Evolutionary conservation across 805 yeast species (phyloP), one percentile per base, ranked within the genome.

Genomic region (Maudiozyma pseudohumilis): DNA sequence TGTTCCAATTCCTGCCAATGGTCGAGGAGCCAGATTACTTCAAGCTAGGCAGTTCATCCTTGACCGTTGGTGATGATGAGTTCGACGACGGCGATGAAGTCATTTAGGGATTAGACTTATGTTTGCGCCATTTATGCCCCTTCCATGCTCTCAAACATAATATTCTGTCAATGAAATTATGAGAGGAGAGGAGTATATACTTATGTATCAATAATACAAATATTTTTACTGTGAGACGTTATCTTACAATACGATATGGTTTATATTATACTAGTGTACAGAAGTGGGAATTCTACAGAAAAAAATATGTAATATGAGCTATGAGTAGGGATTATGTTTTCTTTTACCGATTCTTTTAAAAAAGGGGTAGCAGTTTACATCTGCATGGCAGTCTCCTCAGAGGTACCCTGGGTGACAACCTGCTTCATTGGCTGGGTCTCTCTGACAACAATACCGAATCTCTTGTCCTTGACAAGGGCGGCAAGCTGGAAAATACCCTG

Each of bases 11-110:
- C 35, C 59, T 82, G 20, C 86, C 88, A 15, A 72, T 81, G 42
- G 65, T 84, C 29, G 78, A 82, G 37, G 80, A 87, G 21, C 96
- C 95, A 15, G 81, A 74, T 40, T 84, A 80, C 61, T 84, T 86
- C 83, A 81, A 71, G 50, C 62, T 69, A 27, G 77, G 66, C 30
- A 66, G 67, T n/a, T 66, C 56, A 28, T 57, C 61, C 13, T 47
- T 59, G 13, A 56, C 59, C 15, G 56, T 55, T 24, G 66, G 60
- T 20, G 65, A 58, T 16, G 66, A 62, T 27, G 68, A 61, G 34
- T 48, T 47, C 26, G 48, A 42, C 32, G 47, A 45, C 26, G 46
- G 34, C 24, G 43, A 43, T 30, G 46, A 43, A 29, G 39, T 40
- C 20, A 35, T 43, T n/a, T 43, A 29, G 34, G 5, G 17, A n/a